phyloP scores from a whole-genome alignment of 2,329 filamentous ascomycete genomes.

The Talaromyces funiculosus region DNA sequence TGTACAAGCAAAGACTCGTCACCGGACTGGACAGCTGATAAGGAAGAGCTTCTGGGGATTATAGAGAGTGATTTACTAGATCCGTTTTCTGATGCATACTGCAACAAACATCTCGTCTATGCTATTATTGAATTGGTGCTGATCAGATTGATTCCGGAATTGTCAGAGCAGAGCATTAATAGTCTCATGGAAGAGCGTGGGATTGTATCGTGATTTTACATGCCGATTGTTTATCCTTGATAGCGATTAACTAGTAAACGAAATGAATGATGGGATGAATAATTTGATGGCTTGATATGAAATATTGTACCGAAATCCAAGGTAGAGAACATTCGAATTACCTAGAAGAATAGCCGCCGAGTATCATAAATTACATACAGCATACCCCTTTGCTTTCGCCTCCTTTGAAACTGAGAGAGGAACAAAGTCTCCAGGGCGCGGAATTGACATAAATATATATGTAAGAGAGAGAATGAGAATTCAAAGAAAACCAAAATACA shows the following conservation, averaged over 20 bases:
- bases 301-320: background rate
- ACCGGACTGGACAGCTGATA: background rate
- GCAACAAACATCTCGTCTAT: conserved; percentile 90
- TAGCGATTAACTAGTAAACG: no score
- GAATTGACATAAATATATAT: background rate
- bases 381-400: background rate
- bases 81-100: conserved; percentile 73
- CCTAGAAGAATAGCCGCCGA: background rate
- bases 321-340: background rate
- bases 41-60: conserved; percentile 50
- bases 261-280: background rate
- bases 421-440: background rate
- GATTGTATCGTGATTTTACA: conserved; percentile 15
- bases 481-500: background rate
- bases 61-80: conserved; percentile 62
- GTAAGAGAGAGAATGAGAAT: background rate
- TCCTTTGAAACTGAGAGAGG: background rate
- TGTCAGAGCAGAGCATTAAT: conserved; percentile 64
- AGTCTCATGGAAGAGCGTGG: conserved; percentile 72
- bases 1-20: conserved; percentile 3
- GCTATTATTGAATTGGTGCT: conserved; percentile 73
- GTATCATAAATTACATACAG: conserved; percentile 5
- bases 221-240: background rate
- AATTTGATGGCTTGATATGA: background rate
- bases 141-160: conserved; percentile 77